Evolutionary conservation across 768 basidiomycete genomes (phyloP).

Genomic region (Boletus fagicola): DNA sequence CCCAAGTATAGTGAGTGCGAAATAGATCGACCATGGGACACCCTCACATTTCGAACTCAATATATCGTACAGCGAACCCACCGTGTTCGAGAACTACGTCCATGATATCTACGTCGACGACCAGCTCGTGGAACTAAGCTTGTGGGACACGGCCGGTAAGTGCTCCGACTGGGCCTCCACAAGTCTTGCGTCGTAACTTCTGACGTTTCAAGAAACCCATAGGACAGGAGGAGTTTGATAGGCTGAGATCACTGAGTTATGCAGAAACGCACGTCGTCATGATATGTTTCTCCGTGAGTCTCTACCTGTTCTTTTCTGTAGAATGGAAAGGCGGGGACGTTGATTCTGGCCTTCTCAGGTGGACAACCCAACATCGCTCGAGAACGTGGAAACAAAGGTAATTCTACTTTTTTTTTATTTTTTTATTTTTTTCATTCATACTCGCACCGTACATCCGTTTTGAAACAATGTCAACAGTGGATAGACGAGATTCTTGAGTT

Average conservation of each 20-base stretch:
- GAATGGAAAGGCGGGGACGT: background rate
- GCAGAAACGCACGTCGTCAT: constrained; percentile 96
- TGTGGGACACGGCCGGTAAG: constrained; percentile 97
- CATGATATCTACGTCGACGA: constrained; percentile 88
- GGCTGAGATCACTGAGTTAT: constrained; percentile 90
- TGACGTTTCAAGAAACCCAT: constrained; percentile 34
- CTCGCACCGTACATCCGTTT: background rate
- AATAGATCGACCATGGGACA: background rate
- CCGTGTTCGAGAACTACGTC: constrained; percentile 97
- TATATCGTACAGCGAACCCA: constrained; percentile 63
- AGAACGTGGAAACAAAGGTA: constrained; percentile 94
- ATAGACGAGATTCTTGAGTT: constrained; percentile 89
- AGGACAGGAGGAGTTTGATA: constrained; percentile 97
- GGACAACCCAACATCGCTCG: constrained; percentile 92
- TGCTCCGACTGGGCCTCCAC: background rate
- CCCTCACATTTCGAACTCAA: background rate
- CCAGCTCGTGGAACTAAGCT: constrained; percentile 81
- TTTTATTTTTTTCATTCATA: too few species aligned
- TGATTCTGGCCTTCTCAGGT: constrained; percentile 46
- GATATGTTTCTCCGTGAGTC: constrained; percentile 88
- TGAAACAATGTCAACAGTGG: constrained; percentile 59
- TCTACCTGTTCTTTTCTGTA: background rate
- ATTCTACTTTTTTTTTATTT: background rate
- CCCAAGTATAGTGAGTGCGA: constrained; percentile 79
- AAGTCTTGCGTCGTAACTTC: constrained; percentile 19